These are phyloP conservation scores for Beauveria medogensis DNA, from an alignment of 2,329 filamentous ascomycete genomes.

Conservation along the genomic window DNA sequence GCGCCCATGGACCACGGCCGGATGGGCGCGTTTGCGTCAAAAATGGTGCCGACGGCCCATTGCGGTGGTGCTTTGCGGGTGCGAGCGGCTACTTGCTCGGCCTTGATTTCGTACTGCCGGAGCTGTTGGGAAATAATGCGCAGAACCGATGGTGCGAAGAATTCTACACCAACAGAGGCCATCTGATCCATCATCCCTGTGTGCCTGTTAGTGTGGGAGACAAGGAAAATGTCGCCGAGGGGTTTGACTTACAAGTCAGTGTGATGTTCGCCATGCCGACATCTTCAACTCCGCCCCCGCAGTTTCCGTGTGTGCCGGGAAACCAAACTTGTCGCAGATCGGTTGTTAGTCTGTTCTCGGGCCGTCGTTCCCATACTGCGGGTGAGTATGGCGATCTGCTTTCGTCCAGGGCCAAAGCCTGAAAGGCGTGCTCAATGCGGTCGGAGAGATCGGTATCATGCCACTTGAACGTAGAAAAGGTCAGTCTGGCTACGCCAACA, in stretches of 20 bases:
- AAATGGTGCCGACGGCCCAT: constrained; percentile 44
- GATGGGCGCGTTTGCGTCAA: constrained; percentile 37
- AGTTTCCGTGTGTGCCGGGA: constrained; percentile 62
- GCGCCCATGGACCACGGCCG: constrained; percentile 41
- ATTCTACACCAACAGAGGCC: constrained; percentile 42
- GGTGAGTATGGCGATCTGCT: constrained; percentile 45
- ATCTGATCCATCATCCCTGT: constrained; percentile 51
- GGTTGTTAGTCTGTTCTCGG: constrained; percentile 29
- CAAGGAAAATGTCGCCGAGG: neutral
- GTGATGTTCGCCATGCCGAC: constrained; percentile 35
- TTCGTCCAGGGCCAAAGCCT: constrained; percentile 52
- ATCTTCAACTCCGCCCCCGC: constrained; percentile 58
- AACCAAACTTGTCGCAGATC: constrained; percentile 54
- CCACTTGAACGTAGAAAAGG: constrained; percentile 37
- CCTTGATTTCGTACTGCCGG: constrained; percentile 24
- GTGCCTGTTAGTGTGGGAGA: neutral
- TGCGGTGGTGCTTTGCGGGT: neutral
- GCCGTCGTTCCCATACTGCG: constrained; percentile 43
- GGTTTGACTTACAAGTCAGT: constrained; percentile 28
- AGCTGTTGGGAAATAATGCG: constrained; percentile 30
- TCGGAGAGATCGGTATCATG: constrained; percentile 46
- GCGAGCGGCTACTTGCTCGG: constrained; percentile 7
- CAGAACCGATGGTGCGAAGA: constrained; percentile 32
- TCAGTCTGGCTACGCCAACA: constrained; percentile 19
- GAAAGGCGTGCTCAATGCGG: constrained; percentile 49